phyloP scores from a whole-genome alignment of 78 protist species.

The Dictyostelium firmibasis region DNA sequence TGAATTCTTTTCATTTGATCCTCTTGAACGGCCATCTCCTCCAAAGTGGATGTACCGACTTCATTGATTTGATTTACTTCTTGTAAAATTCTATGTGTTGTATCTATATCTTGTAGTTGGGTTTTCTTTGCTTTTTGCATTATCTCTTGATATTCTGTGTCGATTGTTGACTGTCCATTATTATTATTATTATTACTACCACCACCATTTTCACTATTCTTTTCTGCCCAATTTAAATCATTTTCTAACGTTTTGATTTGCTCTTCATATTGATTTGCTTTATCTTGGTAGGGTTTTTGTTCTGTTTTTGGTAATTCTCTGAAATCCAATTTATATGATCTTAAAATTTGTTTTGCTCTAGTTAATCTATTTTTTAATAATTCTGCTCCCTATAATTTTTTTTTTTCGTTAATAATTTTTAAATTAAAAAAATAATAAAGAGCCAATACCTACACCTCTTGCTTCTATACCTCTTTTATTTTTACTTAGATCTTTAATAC shows the following conservation, averaged over 20 bases:
- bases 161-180: background rate
- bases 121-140: constrained; percentile 46
- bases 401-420: background rate
- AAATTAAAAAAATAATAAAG: background rate
- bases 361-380: constrained; percentile 31
- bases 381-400: constrained; percentile 6
- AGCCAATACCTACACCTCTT: background rate
- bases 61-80: constrained; percentile 22
- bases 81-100: background rate
- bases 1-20: constrained; percentile 63
- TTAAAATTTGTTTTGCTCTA: constrained; percentile 59
- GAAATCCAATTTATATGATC: constrained; percentile 38
- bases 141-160: constrained; percentile 30
- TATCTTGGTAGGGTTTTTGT: constrained; percentile 13
- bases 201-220: constrained; percentile 22
- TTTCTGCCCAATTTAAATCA: constrained; percentile 68
- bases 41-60: constrained; percentile 17
- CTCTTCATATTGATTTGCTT: constrained; percentile 44
- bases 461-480: background rate
- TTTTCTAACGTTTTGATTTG: constrained; percentile 43
- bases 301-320: constrained; percentile 52
- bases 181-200: background rate
- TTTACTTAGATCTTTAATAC: constrained; percentile 13
- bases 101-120: constrained; percentile 39
- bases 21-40: constrained; percentile 54